Evolutionary conservation across 2,329 filamentous ascomycete species (phyloP).

Genomic region (Podosphaera aphanis): DNA sequence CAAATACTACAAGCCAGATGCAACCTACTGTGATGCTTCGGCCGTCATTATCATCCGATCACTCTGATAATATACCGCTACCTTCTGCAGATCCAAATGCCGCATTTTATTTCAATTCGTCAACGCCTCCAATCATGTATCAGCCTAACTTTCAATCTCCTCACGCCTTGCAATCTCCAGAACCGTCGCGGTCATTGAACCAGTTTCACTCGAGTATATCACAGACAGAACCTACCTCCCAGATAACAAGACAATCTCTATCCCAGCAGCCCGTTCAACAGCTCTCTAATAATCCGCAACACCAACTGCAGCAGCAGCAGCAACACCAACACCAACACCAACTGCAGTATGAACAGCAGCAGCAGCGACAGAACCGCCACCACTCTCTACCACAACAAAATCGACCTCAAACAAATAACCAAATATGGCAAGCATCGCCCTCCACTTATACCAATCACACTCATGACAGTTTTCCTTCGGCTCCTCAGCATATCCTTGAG

Average conservation of each 20-base stretch:
- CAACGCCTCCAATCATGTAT: neutral
- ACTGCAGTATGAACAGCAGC: conserved; percentile 10
- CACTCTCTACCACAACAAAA: conserved; percentile 6
- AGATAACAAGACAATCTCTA: neutral
- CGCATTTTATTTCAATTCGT: conserved; percentile 30
- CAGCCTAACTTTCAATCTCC: neutral
- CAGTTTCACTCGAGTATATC: neutral
- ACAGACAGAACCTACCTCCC: neutral
- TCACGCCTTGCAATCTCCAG: no score
- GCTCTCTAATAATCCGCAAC: conserved; percentile 6
- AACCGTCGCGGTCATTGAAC: neutral
- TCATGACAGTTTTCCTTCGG: conserved; percentile 40
- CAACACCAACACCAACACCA: conserved; percentile 9
- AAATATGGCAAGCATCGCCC: conserved; percentile 16
- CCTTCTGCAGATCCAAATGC: conserved; percentile 27
- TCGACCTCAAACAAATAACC: conserved; percentile 17
- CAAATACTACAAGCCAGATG: conserved; percentile 11
- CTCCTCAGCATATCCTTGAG: conserved; percentile 32
- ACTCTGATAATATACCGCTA: conserved; percentile 16
- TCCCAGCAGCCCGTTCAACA: neutral
- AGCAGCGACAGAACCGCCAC: conserved; percentile 3
- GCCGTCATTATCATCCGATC: conserved; percentile 16
- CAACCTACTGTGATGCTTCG: conserved; percentile 11
- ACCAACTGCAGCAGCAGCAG: conserved; percentile 10
- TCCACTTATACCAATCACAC: conserved; percentile 26